A percentile compares a stretch with the other conserved stretches of the same genome.
Conservation (phyloP, 305 asterid species). For the Solanum hybrid region DNA sequence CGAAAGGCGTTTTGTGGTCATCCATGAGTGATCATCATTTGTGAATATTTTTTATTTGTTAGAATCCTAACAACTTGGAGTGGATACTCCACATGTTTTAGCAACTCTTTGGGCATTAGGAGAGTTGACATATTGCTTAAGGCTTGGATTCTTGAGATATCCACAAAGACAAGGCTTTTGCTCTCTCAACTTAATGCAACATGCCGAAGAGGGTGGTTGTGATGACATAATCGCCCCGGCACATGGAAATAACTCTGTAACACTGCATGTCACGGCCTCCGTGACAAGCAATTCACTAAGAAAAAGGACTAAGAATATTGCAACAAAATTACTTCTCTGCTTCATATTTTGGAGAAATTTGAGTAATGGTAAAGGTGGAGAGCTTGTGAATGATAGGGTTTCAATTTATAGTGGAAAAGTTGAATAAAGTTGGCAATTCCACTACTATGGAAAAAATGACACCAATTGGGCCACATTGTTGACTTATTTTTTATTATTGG, state of each 20-base stretch:
- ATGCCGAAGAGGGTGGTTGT: not conserved
- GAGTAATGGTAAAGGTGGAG: not conserved
- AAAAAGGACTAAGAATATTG: not conserved
- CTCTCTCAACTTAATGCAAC: slow-evolving; percentile 18
- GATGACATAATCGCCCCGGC: not conserved
- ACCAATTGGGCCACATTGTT: not conserved
- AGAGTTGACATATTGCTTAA: not conserved
- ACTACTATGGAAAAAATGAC: not conserved
- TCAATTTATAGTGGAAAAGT: not conserved
- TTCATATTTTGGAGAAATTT: not conserved
- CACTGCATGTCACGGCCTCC: slow-evolving; percentile 3
- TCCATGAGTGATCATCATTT: not conserved
- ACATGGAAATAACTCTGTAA: slow-evolving; percentile 4
- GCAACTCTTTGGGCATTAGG: not conserved
- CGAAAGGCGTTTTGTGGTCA: not conserved
- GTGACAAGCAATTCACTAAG: not conserved
- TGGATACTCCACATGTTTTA: not conserved
- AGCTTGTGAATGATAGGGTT: not conserved
- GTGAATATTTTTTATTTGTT: not conserved
- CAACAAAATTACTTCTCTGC: not conserved
- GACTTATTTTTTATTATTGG: not conserved
- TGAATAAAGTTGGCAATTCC: not conserved
- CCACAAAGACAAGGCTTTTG: slow-evolving; percentile 22
- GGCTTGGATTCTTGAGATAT: slow-evolving; percentile 15
- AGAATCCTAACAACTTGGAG: slow-evolving; percentile 16